Evolutionary conservation across 192 early-diverging fungal species (phyloP), one percentile per base, ranked within the genome.

Genomic region (Pilobolus umbonatus): DNA sequence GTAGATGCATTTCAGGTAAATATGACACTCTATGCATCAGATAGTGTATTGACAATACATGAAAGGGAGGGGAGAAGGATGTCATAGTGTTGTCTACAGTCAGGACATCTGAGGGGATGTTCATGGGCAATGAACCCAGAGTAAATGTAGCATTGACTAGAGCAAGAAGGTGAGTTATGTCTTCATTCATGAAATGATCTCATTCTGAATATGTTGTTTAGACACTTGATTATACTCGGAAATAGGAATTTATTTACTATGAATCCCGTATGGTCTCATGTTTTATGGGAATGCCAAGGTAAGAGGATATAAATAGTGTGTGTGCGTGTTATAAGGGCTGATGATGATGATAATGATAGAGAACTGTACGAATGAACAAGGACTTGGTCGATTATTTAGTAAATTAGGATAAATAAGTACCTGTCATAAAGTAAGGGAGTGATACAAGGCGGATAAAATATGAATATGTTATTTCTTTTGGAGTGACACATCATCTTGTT

Each of bases 111-210:
- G 57, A 62, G 5, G 73, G 60, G 35, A 74, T 73, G 6, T 91
- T 91, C 58, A 85, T 88, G 42, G 85, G 88, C 44, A 80, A 82
- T 30, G 62, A 60, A 14, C 71, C 84, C 15, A 74, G 89, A 26
- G 71, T 91, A 32, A 91, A 91, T 59, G 89, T 91, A 9, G 79
- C 89, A 6, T 45, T 91, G 21, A 90, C 89, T 0, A 64, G 89
- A 30, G 85, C 84, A 25, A 88, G 86, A 61, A 60, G 83, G 78
- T 86, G 68, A 8, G 51, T 2, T 25, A 47, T 5, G 3, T 15
- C 40, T 2, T 42, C 31, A 2, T 0, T 21, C 2, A 5, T 3
- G 22, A n/a, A 42, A 11, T n/a, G 7, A 42, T 2, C 6, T 11
- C 40, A 39, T 11, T 1, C 38, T 40, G 10, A 9, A 17, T 26